Evolutionary conservation across 495 filamentous ascomycete species (phyloP), one percentile per base, ranked within the genome.

Genomic region (Pseudoneurospora amorphoporcata): DNA sequence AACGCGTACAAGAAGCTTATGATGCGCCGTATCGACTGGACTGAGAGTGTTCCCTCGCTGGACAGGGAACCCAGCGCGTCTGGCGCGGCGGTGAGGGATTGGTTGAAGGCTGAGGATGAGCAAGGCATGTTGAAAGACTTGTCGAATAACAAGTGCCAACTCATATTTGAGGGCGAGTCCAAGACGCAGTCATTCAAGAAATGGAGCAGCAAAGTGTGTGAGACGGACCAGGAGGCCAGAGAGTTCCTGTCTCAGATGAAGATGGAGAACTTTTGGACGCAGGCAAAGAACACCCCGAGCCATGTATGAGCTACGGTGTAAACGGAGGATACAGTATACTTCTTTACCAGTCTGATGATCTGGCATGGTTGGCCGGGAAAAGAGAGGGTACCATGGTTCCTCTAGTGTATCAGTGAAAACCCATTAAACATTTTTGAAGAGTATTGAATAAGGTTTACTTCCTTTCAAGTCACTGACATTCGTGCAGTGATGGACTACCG

Each of bases 241-340:
- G 92, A 97, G 73, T 86, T 90, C 41, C 80, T 99, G 74, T 82
- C 88, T 4, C 88, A 92, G 75, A 86, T 87, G 8, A 98, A 97
- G 83, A 91, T 98, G 89, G 95, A 98, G 79, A 96, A 90, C 76
- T 94, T 98, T 77, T 99, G 95, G 95, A 91, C 90, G n/a, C 83
- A 94, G 79, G 95, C 94, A 3, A 98, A 97, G 88, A 80, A 76
- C 72, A 79, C 74, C 19, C 74, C 74, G 45, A 65, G 29, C 29
- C 53, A 65, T 65, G 53, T 65, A 35, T 72, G 32, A 68, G 9
- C 9, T 69, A 19, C 35, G 53, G 9, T 23, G 10, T 53, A 0
- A 19, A 53, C 1, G 4, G 19, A 53, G 10, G 10, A 29, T 53
- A 53, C 19, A 23, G 19, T 53, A 1, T 32, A 23, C 23, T 58